phyloP scores from a whole-genome alignment of 495 filamentous ascomycete genomes.

The Penicillium argentinense region DNA sequence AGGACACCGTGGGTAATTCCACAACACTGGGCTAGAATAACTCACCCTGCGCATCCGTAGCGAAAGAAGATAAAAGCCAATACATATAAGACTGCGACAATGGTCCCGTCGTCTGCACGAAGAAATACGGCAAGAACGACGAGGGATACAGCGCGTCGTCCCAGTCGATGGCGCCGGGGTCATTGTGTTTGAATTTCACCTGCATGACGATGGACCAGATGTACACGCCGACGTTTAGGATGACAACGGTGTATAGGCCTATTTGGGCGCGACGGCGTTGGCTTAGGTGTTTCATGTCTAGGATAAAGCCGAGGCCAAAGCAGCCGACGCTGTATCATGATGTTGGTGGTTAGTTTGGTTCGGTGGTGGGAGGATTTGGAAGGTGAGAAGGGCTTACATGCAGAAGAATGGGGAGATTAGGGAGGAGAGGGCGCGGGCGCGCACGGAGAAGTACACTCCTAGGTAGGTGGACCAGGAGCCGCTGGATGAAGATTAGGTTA shows the following conservation, averaged over 20 bases:
- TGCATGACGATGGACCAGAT: constrained; percentile 36
- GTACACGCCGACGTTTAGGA: constrained; percentile 30
- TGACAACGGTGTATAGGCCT: constrained; percentile 27
- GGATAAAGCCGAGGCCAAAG: constrained; percentile 33
- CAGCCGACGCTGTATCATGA: constrained; percentile 22
- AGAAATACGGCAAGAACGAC: constrained; percentile 33
- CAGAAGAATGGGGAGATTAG: constrained; percentile 33
- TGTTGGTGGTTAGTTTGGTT: neutral
- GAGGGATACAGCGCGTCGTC: constrained; percentile 22
- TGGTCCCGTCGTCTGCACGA: constrained; percentile 31
- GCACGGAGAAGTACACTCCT: constrained; percentile 31
- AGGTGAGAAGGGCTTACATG: too few species aligned
- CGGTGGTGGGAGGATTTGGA: neutral
- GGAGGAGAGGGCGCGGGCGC: constrained; percentile 30
- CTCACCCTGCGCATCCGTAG: constrained; percentile 30
- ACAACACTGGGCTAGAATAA: neutral
- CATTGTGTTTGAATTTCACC: constrained; percentile 20
- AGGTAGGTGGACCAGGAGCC: constrained; percentile 31
- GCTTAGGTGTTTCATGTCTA: constrained; percentile 30
- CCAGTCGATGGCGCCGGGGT: constrained; percentile 31
- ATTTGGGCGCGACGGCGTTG: constrained; percentile 32
- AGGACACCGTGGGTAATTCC: neutral
- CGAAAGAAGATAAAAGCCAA: constrained; percentile 33
- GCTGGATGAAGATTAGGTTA: constrained; percentile 15
- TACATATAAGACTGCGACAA: constrained; percentile 35